Conservation (phyloP, 192 early-diverging fungal genomes). For the Coemansia sp. region DNA sequence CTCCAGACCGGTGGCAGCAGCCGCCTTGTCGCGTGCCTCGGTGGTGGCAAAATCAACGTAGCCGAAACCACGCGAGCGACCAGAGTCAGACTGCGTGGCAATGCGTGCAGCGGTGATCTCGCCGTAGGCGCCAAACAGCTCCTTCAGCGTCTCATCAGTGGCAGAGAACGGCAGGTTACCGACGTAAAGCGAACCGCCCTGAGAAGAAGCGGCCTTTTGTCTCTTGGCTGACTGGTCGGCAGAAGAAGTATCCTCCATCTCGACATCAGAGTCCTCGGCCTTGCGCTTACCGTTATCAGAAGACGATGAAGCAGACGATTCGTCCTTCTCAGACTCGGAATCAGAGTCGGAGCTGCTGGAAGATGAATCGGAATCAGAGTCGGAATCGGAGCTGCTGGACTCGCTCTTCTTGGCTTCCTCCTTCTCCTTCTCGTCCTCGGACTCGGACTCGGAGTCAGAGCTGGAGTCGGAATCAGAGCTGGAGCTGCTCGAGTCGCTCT, state of each 20-base stretch:
- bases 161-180: constrained; percentile 88
- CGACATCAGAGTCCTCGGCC: constrained; percentile 44
- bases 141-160: constrained; percentile 69
- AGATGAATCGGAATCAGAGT: constrained; percentile 38
- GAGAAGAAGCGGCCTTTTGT: constrained; percentile 50
- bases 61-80: constrained; percentile 72
- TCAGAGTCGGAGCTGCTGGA: constrained; percentile 13
- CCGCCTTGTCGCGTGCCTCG: constrained; percentile 68
- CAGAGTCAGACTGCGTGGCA: constrained; percentile 65
- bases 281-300: constrained; percentile 43
- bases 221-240: constrained; percentile 56
- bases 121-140: constrained; percentile 73
- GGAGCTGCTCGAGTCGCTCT: background rate
- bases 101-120: constrained; percentile 74
- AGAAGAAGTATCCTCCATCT: constrained; percentile 18
- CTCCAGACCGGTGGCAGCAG: constrained; percentile 66
- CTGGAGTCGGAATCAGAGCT: constrained; percentile 11
- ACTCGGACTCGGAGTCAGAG: constrained; percentile 32
- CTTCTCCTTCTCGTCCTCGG: constrained; percentile 43
- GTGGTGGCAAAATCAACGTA: constrained; percentile 82
- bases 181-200: constrained; percentile 76
- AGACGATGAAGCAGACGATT: background rate
- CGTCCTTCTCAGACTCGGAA: constrained; percentile 10
- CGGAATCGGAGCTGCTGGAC: constrained; percentile 12
- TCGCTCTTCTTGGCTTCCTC: constrained; percentile 36